Base-by-base conservation (phyloP, 1,284 basidiomycete genomes). In the Pseudozyma thailandica region DNA sequence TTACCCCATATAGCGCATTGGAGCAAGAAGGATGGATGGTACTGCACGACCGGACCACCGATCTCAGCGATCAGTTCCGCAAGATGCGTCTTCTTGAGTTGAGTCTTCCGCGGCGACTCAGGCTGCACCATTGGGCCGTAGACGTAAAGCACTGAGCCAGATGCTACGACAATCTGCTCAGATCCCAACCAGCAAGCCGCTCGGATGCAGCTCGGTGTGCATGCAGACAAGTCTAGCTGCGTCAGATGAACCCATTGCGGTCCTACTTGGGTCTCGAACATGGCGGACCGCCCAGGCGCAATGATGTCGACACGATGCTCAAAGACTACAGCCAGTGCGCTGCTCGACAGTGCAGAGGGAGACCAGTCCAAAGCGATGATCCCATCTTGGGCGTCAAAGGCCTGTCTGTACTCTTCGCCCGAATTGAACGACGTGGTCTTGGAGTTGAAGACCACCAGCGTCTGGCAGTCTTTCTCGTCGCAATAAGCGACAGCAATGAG, bases 371-470 rank as follows among this genome's bases (percentile, higher is more conserved):
- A 6, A 2, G 56, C 60, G 3, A 57, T 27, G 45, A 68, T 45
- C 2, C 15, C 8, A 3, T 64, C 65, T 4, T 27, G 33, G 4
- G 45, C 18, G 12, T 44, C 51, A n/a, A 72, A 50, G 4, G 1
- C 9, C 12, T 68, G 64, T n/a, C 50, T 28, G 31, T 72, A 48
- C 41, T 73, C 70, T 31, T 62, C 84, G 2, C 94, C 94, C 1
- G 91, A 91, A 5, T 92, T 89, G 82, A 96, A 97, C 81, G 94
- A 92, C n/a, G 91, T 93, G 80, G 91, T 91, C 61, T 90, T 91
- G 0, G 92, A 94, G 82, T 96, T 92, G 93, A 93, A 96, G 20
- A 97, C 92, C 0, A 92, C 45, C 25, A 71, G 37, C 13, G 57
- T 52, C 20, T 57, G 46, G 13, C 26, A 45, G 16, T 38, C 45